phyloP scores from a whole-genome alignment of 495 filamentous ascomycete genomes.

The Hypomontagnella submonticulosa region DNA sequence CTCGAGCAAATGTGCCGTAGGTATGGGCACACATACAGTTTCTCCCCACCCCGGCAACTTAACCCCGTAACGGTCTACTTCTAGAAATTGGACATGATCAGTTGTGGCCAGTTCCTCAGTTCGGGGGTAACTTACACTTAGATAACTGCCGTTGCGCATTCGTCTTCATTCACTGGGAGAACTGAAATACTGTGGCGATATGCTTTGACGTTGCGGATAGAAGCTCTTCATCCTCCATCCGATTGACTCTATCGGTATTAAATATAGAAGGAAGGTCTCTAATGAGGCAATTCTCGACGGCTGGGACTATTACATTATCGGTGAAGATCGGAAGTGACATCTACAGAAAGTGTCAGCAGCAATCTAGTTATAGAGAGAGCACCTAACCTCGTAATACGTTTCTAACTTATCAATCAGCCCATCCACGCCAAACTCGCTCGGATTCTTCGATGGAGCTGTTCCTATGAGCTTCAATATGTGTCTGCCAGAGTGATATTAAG shows the following conservation, averaged over 20 bases:
- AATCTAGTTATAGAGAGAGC: neutral
- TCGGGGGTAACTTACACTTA: too few relatives aligned
- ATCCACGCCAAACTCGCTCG: constrained; percentile 46
- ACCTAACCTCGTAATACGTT: constrained; percentile 51
- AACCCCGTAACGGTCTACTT: too few relatives aligned
- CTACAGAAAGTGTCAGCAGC: constrained; percentile 30
- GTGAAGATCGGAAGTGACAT: constrained; percentile 50
- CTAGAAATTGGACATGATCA: too few relatives aligned
- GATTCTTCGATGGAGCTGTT: neutral
- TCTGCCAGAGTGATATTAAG: too few relatives aligned
- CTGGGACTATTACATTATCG: constrained; percentile 51
- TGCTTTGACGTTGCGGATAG: neutral
- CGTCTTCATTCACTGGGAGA: too few relatives aligned
- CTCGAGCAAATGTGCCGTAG: too few relatives aligned
- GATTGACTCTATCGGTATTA: constrained; percentile 17
- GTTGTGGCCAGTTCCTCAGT: too few relatives aligned
- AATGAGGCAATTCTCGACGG: constrained; percentile 47
- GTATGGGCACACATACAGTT: too few relatives aligned
- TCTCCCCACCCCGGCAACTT: too few relatives aligned
- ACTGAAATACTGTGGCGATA: too few relatives aligned
- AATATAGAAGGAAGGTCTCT: constrained; percentile 41
- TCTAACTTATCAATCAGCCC: constrained; percentile 50
- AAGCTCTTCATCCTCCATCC: constrained; percentile 40
- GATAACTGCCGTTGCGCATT: too few relatives aligned
- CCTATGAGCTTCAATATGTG: constrained; percentile 7